Percentiles rank a stretch among this genome's conserved stretches.
Conservation (phyloP, 2,329 filamentous ascomycete genomes). For the Eurotiales sp. region DNA sequence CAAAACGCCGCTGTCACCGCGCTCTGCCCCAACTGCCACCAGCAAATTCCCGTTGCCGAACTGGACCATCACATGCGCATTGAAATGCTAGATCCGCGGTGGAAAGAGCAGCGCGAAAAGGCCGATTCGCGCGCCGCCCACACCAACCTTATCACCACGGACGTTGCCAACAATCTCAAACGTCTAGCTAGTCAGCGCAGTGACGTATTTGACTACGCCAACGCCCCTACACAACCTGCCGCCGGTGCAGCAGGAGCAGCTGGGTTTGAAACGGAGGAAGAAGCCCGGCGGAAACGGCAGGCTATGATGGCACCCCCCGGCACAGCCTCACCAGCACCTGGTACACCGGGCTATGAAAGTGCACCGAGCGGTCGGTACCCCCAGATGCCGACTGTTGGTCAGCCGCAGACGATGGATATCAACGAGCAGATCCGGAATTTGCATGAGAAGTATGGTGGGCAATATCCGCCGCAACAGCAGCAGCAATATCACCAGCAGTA, state of each 20-base stretch:
- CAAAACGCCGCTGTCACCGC: constrained; percentile 61
- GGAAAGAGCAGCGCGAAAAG: constrained; percentile 94
- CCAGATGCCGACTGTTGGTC: constrained; percentile 26
- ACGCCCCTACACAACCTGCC: constrained; percentile 18
- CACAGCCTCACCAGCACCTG: constrained; percentile 16
- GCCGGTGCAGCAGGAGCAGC: constrained; percentile 34
- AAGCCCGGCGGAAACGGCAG: constrained; percentile 70
- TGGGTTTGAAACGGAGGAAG: constrained; percentile 67
- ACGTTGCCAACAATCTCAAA: constrained; percentile 92
- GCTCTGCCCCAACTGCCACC: constrained; percentile 88
- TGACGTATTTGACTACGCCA: constrained; percentile 71
- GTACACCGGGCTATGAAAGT: constrained; percentile 12
- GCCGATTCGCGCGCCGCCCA: constrained; percentile 78
- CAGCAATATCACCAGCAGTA: constrained; percentile 16
- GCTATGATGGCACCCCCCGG: constrained; percentile 56
- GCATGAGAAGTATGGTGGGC: constrained; percentile 51
- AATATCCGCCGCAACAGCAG: not conserved
- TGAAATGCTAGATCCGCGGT: constrained; percentile 86
- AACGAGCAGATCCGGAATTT: constrained; percentile 78
- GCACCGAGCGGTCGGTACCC: constrained; percentile 15
- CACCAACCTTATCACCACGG: constrained; percentile 78
- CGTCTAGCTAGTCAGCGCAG: constrained; percentile 83
- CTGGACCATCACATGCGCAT: constrained; percentile 92
- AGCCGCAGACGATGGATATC: constrained; percentile 59
- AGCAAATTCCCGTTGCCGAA: constrained; percentile 81